A percentile compares a stretch with the other conserved stretches of the same genome.
Conservation (phyloP, 1,284 basidiomycete genomes). For the Malassezia sympodialis region DNA sequence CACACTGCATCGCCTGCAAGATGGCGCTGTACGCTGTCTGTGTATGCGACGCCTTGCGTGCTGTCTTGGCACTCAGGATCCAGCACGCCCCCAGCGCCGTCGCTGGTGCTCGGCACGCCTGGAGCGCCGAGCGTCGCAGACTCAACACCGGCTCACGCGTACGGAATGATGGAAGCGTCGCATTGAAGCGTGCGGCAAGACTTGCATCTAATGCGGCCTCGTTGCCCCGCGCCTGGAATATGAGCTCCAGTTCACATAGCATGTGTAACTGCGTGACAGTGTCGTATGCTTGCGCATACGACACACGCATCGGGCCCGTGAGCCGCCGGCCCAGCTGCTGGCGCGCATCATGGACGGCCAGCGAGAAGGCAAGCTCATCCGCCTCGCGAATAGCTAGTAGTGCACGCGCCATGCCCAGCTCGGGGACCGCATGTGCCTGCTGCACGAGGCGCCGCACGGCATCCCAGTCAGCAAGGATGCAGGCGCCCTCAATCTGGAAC, state of each 20-base stretch:
- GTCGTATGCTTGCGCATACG: conserved; percentile 76
- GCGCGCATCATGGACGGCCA: conserved; percentile 61
- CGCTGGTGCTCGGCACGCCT: conserved; percentile 51
- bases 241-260: conserved; percentile 74
- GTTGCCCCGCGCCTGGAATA: conserved; percentile 18
- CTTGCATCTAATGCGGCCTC: conserved; percentile 27
- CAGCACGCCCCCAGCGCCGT: conserved; percentile 55
- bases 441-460: conserved; percentile 47
- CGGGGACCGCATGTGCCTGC: conserved; percentile 55
- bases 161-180: conserved; percentile 82
- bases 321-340: conserved; percentile 68
- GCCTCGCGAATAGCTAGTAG: conserved; percentile 67
- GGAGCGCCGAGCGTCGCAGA: conserved; percentile 75
- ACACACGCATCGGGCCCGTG: conserved; percentile 62
- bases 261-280: conserved; percentile 76
- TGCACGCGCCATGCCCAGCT: conserved; percentile 69
- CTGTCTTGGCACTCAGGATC: conserved; percentile 87
- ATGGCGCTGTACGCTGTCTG: conserved; percentile 96
- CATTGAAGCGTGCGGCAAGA: conserved; percentile 60
- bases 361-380: conserved; percentile 22
- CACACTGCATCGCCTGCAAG: conserved; percentile 72
- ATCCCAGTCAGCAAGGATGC: conserved; percentile 89
- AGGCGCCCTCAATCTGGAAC: conserved; percentile 85
- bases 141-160: conserved; percentile 80
- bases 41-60: conserved; percentile 83